These are phyloP conservation scores for Aureobasidium lini DNA, from an alignment of 2,329 filamentous ascomycete species.

Conservation along the genomic window DNA sequence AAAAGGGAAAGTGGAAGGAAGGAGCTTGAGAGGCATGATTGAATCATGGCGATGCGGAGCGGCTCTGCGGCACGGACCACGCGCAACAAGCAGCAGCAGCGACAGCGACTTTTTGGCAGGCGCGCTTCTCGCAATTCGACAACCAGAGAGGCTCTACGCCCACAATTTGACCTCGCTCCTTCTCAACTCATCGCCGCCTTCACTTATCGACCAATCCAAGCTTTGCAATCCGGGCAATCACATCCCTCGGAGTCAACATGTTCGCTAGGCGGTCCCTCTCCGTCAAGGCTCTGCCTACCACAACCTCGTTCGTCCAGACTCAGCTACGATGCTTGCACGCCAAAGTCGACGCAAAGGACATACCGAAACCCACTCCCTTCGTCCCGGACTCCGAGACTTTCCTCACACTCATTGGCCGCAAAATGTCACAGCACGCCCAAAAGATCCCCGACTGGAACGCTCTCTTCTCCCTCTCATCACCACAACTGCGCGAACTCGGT, in stretches of 20 bases:
- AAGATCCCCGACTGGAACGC: slow-evolving; percentile 90
- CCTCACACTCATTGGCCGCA: slow-evolving; percentile 83
- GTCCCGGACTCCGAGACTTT: slow-evolving; percentile 81
- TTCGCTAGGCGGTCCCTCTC: slow-evolving; percentile 9
- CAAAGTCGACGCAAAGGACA: slow-evolving; percentile 33
- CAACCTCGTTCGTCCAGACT: slow-evolving; percentile 4
- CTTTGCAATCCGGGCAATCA: background rate
- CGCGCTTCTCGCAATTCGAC: background rate
- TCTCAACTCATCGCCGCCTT: background rate
- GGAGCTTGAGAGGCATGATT: background rate
- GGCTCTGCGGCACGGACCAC: slow-evolving; percentile 11
- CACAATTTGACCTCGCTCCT: background rate
- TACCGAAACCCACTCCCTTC: slow-evolving; percentile 72
- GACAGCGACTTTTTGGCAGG: slow-evolving; percentile 3
- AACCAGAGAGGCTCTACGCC: background rate
- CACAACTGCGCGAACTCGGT: slow-evolving; percentile 73
- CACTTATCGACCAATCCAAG: background rate
- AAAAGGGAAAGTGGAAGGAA: background rate
- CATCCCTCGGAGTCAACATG: slow-evolving; percentile 6
- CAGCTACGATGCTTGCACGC: slow-evolving; percentile 30
- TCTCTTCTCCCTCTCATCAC: slow-evolving; percentile 72
- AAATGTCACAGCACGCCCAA: slow-evolving; percentile 68
- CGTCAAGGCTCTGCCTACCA: slow-evolving; percentile 3
- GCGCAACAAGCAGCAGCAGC: slow-evolving; percentile 5
- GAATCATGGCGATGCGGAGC: background rate